Percentiles rank a stretch among this genome's conserved stretches.
These are phyloP conservation scores for Martensiomyces pterosporus DNA, from an alignment of 192 early-diverging fungal species.

Conservation along the genomic window DNA sequence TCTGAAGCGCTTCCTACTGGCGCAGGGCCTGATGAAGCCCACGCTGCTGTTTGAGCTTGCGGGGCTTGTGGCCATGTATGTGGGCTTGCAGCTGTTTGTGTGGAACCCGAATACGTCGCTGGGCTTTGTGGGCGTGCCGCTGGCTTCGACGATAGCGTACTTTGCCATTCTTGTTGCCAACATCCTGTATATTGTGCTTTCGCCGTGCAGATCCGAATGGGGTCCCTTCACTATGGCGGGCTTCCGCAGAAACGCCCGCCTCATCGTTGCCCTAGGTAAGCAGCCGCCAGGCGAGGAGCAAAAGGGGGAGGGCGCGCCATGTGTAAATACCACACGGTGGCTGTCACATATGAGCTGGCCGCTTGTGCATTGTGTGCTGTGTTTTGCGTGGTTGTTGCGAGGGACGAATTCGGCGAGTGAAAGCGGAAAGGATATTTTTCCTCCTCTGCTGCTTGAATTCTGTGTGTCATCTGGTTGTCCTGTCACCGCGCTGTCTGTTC, in stretches of 20 bases:
- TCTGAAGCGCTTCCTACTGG: conserved; percentile 78
- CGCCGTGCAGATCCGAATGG: conserved; percentile 34
- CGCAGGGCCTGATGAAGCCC: conserved; percentile 89
- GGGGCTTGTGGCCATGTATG: conserved; percentile 65
- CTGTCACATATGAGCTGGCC: no score
- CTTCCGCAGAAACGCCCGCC: conserved; percentile 25
- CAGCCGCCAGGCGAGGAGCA: no score
- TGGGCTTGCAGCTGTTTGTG: conserved; percentile 76
- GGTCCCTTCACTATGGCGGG: conserved; percentile 24
- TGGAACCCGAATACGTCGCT: conserved; percentile 47
- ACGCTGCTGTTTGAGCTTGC: conserved; percentile 68
- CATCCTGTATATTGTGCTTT: conserved; percentile 52
- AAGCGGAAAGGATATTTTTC: no score
- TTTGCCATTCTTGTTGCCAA: conserved; percentile 54
- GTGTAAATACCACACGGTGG: no score
- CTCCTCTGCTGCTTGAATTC: no score
- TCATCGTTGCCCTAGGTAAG: conserved; percentile 33
- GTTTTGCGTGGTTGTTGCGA: no score
- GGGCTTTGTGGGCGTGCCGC: conserved; percentile 68
- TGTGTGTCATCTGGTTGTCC: no score
- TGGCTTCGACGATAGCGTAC: conserved; percentile 63
- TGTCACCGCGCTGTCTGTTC: no score
- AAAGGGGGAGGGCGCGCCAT: no score
- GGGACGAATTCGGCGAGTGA: no score
- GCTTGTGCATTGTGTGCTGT: no score